Evolutionary conservation across 768 basidiomycete genomes (phyloP), one percentile per base, ranked within the genome.

Genomic region (Phylloporus sp.): DNA sequence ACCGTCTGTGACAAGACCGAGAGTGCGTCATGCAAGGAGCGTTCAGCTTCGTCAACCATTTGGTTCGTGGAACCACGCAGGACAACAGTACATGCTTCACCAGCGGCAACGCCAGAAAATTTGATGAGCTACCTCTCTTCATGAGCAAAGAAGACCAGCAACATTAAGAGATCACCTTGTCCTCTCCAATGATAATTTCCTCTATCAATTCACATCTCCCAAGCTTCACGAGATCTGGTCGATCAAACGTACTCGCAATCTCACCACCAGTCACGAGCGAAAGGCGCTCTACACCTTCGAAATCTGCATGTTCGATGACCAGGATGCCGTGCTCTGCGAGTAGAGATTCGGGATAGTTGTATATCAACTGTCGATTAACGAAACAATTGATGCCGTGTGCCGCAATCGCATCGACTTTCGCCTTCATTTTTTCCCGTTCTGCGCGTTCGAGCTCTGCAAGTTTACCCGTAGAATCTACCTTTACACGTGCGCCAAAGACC

Each of bases 111-210:
- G 38, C 97, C 97, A 9, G 97, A 98, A 78, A 99, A 99, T 74
- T 98, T 99, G 76, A 98, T 97, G 55, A 99, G 80, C 95, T 98
- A 59, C 23, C 10, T 15, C 0, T n/a, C 20, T 27, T 6, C 0
- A 29, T 62, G 29, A 63, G 53, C 9, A 32, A n/a, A 46, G 20
- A 2, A 27, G 2, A 5, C 18, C n/a, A n/a, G 18, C 15, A 20
- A 5, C 5, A 32, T 35, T 24, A 6, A 47, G 20, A 18, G 35
- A 75, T 22, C 53, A 93, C 95, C 84, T 94, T 97, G 71, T 99
- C 97, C 73, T 99, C 97, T 16, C 97, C 97, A 58, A 99, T 97
- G 80, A 99, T 97, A 60, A 98, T 87, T 74, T 99, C 97, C 73
- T 98, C 97, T 50, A 99, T 97, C 56, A 94, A 67, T 57, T 97